These are phyloP conservation scores for Diaporthe sp. DNA, from an alignment of 2,329 filamentous ascomycete genomes.

Conservation along the genomic window DNA sequence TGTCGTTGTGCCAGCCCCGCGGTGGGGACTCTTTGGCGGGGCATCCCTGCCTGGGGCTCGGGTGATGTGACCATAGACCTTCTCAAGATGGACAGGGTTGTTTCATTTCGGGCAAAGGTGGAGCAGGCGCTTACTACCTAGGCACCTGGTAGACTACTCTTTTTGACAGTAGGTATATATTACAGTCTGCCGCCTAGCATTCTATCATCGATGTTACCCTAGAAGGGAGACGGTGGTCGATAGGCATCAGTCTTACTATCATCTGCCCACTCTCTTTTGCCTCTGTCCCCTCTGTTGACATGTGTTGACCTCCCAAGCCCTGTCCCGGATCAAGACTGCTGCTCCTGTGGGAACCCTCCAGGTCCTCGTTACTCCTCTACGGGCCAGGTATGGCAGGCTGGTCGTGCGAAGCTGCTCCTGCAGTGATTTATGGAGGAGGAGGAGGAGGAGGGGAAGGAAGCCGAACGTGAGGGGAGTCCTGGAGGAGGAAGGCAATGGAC, in stretches of 20 bases:
- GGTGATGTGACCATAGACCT: neutral
- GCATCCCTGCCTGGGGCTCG: neutral
- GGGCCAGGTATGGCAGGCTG: neutral
- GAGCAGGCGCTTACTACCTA: neutral
- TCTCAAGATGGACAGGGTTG: neutral
- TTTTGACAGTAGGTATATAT: neutral
- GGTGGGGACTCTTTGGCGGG: constrained; percentile 7
- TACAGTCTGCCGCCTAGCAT: neutral
- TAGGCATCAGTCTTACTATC: neutral
- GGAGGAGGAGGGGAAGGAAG: neutral
- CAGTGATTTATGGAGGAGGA: neutral
- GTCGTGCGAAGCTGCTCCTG: neutral
- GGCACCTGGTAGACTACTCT: neutral
- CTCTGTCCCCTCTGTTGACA: neutral
- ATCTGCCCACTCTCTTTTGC: neutral
- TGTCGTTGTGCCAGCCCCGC: constrained; percentile 26
- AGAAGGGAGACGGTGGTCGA: neutral
- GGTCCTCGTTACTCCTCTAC: neutral
- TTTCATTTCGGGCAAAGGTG: neutral
- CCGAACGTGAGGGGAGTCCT: neutral
- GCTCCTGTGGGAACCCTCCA: neutral
- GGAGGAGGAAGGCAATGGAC: neutral
- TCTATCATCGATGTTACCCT: neutral
- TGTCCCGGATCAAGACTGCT: neutral
- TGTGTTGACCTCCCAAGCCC: neutral